phyloP scores from a whole-genome alignment of 352 stramenopile species.

The Phytophthora syringae region DNA sequence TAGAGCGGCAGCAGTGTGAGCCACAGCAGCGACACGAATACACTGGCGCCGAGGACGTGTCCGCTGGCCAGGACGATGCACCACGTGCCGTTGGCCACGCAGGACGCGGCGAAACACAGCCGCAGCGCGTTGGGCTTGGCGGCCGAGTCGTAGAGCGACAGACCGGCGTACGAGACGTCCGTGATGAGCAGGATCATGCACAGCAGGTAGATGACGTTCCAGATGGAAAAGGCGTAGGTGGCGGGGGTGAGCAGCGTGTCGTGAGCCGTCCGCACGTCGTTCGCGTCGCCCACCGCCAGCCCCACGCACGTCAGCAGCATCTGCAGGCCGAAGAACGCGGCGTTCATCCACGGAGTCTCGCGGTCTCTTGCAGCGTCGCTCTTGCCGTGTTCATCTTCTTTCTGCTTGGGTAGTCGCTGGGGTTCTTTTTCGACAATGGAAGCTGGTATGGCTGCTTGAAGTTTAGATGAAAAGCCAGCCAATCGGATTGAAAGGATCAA shows the following conservation, averaged over 20 bases:
- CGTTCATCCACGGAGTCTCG: slow-evolving; percentile 57
- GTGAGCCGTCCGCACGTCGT: slow-evolving; percentile 32
- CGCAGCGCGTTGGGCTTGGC: slow-evolving; percentile 53
- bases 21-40: slow-evolving; percentile 67
- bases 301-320: slow-evolving; percentile 53
- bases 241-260: slow-evolving; percentile 67
- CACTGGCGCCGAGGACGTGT: slow-evolving; percentile 42
- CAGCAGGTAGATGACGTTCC: slow-evolving; percentile 71
- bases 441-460: slow-evolving; percentile 28
- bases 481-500: slow-evolving; percentile 7
- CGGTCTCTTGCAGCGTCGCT: slow-evolving; percentile 16
- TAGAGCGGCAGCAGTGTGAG: slow-evolving; percentile 69
- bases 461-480: too few species aligned
- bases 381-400: slow-evolving; percentile 18
- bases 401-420: too few species aligned
- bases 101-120: slow-evolving; percentile 62
- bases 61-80: slow-evolving; percentile 56
- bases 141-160: slow-evolving; percentile 57
- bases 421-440: slow-evolving; percentile 35
- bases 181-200: slow-evolving; percentile 58
- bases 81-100: slow-evolving; percentile 56
- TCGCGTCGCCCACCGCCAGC: slow-evolving; percentile 33
- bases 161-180: slow-evolving; percentile 55
- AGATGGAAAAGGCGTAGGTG: slow-evolving; percentile 66
- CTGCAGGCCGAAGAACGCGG: slow-evolving; percentile 58